Evolutionary conservation across 2,329 filamentous ascomycete genomes (phyloP).

Genomic region (Ophiostoma montium): DNA sequence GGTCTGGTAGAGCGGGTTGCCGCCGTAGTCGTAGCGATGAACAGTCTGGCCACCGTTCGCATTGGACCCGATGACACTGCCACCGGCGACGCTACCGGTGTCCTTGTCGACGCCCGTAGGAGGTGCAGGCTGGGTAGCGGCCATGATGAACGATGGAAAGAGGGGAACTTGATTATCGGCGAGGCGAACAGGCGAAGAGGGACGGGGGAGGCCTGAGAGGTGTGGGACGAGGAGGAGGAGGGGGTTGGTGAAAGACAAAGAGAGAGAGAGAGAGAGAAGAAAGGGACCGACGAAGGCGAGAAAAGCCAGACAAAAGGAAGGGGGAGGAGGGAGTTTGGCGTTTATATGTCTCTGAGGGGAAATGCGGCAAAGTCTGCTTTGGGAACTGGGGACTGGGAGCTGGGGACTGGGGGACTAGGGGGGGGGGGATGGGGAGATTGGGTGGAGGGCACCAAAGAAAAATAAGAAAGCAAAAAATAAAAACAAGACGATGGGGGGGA

Average conservation of each 20-base stretch:
- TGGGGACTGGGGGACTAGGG: background rate
- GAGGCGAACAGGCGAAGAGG: background rate
- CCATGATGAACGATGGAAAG: constrained; percentile 1
- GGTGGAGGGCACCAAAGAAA: background rate
- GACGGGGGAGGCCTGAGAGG: background rate
- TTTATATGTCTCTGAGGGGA: constrained; percentile 4
- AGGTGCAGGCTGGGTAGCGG: constrained; percentile 4
- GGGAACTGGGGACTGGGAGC: background rate
- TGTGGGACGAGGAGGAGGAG: too few species aligned
- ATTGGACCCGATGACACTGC: background rate
- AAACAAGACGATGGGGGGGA: background rate
- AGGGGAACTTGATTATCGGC: background rate
- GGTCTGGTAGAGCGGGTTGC: constrained; percentile 26
- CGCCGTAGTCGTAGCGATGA: constrained; percentile 19
- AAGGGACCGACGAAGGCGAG: background rate
- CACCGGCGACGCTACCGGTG: background rate
- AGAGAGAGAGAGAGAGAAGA: background rate
- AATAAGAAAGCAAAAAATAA: background rate
- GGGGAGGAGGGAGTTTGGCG: background rate
- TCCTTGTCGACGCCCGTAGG: constrained; percentile 9
- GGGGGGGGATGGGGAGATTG: background rate
- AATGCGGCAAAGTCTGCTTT: background rate
- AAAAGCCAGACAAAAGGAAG: background rate
- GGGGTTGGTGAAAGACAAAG: too few species aligned
- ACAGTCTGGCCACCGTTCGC: constrained; percentile 6